Evolutionary conservation across 768 basidiomycete genomes (phyloP).

Genomic region (Pholiota conissans): DNA sequence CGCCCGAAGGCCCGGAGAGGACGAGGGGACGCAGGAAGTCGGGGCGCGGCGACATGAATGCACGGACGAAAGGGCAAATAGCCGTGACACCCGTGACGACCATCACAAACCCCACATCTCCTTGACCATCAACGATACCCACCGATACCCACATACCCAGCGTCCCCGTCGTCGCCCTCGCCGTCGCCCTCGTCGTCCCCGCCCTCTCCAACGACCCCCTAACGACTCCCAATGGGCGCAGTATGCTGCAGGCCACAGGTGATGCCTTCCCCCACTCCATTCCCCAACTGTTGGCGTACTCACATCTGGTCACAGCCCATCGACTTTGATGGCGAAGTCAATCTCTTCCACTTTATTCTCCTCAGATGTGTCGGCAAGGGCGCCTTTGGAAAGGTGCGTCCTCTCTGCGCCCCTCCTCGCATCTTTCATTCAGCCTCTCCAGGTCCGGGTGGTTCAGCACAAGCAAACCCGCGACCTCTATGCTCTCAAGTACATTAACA

Average conservation of each 20-base stretch:
- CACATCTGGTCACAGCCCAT: constrained; percentile 59
- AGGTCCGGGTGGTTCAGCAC: constrained; percentile 99
- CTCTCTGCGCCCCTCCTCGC: constrained; percentile 1
- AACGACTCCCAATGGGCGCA: constrained; percentile 65
- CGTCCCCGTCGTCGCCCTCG: background rate
- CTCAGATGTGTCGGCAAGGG: constrained; percentile 97
- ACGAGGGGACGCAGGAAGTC: constrained; percentile 58
- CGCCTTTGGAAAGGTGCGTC: constrained; percentile 92
- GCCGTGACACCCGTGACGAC: constrained; percentile 3
- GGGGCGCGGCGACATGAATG: constrained; percentile 8
- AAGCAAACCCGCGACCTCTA: constrained; percentile 97
- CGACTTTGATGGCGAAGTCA: constrained; percentile 94
- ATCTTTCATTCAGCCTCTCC: constrained; percentile 9
- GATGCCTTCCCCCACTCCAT: background rate
- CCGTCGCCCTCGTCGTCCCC: background rate
- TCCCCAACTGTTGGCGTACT: constrained; percentile 2
- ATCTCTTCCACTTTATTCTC: constrained; percentile 95
- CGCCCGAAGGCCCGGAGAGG: constrained; percentile 89
- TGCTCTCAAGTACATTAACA: constrained; percentile 99
- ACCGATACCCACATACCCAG: background rate
- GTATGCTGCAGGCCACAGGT: constrained; percentile 85
- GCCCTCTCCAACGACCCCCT: background rate
- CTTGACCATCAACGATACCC: background rate
- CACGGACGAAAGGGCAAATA: no score
- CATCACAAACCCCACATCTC: background rate